Evolutionary conservation across 345 rosid genomes (phyloP).

Genomic region (Acer yangbiense): DNA sequence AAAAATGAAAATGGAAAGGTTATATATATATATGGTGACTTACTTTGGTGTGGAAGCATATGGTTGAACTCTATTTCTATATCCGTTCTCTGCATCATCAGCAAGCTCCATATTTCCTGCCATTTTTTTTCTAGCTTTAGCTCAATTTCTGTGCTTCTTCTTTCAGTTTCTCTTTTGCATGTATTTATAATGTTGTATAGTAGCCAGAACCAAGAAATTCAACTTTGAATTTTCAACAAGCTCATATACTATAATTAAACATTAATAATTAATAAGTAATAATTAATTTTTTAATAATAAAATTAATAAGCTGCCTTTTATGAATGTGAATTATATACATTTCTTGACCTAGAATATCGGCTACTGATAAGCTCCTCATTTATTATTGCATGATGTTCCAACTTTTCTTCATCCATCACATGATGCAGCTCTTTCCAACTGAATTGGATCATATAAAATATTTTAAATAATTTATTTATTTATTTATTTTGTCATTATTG

Average conservation of each 20-base stretch:
- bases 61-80: constrained; percentile 23
- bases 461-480: not conserved
- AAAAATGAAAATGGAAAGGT: too few relatives aligned
- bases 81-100: constrained; percentile 23
- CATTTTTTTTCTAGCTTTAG: constrained; percentile 13
- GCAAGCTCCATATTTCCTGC: constrained; percentile 23
- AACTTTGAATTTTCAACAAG: too few relatives aligned
- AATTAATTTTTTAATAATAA: not conserved
- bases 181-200: not conserved
- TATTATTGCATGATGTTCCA: not conserved
- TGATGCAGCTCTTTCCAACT: not conserved
- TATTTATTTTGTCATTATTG: not conserved
- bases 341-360: constrained; percentile 6
- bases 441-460: too few relatives aligned
- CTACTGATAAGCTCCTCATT: constrained; percentile 8
- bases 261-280: too few relatives aligned
- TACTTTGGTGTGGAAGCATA: constrained; percentile 25
- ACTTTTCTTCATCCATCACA: not conserved
- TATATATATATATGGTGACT: not conserved
- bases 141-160: not conserved
- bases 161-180: not conserved
- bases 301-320: not conserved
- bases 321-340: not conserved
- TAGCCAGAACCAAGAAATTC: too few relatives aligned
- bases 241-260: too few relatives aligned